A percentile compares a stretch with the other conserved stretches of the same genome.
Conservation (phyloP, 2,329 filamentous ascomycete genomes). For the Metarhizium robertsii region DNA sequence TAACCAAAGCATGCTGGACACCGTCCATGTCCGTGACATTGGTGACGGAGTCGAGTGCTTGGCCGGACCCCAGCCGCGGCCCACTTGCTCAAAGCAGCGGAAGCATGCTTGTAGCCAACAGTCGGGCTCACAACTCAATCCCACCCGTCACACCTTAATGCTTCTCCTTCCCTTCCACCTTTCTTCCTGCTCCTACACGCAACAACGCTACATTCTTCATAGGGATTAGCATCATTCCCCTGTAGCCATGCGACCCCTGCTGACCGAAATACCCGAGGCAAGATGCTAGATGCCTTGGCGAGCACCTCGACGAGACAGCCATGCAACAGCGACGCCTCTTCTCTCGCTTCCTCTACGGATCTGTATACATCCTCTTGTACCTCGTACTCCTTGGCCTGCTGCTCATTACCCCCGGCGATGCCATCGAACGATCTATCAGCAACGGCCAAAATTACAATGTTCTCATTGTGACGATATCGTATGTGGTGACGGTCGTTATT, state of each 20-base stretch:
- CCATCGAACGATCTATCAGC: constrained; percentile 65
- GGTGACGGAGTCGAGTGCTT: not conserved
- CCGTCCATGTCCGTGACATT: not conserved
- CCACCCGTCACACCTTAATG: too few relatives aligned
- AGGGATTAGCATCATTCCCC: not conserved
- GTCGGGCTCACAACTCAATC: not conserved
- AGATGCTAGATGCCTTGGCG: not conserved
- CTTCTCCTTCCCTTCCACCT: not conserved
- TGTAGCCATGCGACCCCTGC: constrained; percentile 19
- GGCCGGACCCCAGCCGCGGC: not conserved
- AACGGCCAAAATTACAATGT: constrained; percentile 67
- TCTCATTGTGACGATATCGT: constrained; percentile 69
- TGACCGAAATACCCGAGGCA: constrained; percentile 5
- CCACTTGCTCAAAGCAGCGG: not conserved
- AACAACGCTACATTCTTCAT: not conserved
- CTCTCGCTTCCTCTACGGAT: constrained; percentile 73
- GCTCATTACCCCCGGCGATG: constrained; percentile 70
- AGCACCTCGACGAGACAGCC: not conserved
- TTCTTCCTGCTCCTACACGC: not conserved
- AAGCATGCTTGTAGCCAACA: not conserved
- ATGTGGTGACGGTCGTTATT: constrained; percentile 61
- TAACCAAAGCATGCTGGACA: not conserved
- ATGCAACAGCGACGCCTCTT: constrained; percentile 35
- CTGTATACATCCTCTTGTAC: constrained; percentile 67
- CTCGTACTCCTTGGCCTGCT: constrained; percentile 64